A percentile compares a stretch with the other conserved stretches of the same genome.
Conservation (phyloP, 2,329 filamentous ascomycete genomes). For the Diplodia sapinea region DNA sequence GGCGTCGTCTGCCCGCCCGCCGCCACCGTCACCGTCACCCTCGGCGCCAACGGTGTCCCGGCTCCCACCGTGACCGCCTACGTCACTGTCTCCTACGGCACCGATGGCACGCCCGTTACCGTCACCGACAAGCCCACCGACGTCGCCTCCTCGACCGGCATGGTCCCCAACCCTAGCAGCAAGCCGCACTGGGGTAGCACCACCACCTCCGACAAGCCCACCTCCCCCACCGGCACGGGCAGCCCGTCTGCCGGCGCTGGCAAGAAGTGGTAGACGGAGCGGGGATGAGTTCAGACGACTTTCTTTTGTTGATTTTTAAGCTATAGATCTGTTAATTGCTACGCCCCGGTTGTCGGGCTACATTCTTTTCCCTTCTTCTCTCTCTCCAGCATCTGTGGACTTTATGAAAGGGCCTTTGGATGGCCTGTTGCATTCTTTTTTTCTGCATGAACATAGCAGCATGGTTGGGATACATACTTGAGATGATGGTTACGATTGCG, state of each 20-base stretch:
- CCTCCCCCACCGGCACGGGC: slow-evolving; percentile 4
- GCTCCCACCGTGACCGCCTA: slow-evolving; percentile 10
- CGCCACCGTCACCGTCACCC: slow-evolving; percentile 20
- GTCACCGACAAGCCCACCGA: neutral
- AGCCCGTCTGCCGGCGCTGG: slow-evolving; percentile 15
- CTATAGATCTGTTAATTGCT: neutral
- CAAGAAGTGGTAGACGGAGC: slow-evolving; percentile 2
- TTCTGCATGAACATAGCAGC: neutral
- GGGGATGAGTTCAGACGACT: no score
- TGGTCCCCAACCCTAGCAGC: slow-evolving; percentile 8
- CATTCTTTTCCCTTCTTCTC: neutral
- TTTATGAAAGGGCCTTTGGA: neutral
- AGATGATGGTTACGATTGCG: neutral
- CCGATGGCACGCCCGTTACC: neutral
- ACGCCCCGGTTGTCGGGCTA: neutral
- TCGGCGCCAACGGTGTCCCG: neutral
- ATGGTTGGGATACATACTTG: neutral
- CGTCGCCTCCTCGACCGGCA: neutral
- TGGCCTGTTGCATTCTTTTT: neutral
- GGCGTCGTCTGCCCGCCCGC: slow-evolving; percentile 2
- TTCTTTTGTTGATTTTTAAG: neutral
- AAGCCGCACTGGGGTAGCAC: slow-evolving; percentile 12
- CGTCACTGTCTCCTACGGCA: neutral
- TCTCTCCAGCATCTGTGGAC: neutral
- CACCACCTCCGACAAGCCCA: slow-evolving; percentile 3